phyloP scores from a whole-genome alignment of 768 basidiomycete genomes.

The Collybia mongolica region DNA sequence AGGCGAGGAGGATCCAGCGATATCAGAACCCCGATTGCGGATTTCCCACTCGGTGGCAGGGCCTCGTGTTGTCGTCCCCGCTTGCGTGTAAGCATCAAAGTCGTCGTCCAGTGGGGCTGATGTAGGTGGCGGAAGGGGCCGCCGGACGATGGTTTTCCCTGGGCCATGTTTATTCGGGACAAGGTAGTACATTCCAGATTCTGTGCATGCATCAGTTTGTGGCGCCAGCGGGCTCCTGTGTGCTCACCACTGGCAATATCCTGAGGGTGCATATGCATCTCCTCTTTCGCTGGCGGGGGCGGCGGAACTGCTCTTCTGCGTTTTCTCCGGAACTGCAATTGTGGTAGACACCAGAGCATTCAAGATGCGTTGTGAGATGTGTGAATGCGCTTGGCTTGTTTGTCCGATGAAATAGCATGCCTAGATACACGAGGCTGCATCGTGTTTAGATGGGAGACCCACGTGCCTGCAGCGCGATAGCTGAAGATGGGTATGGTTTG shows the following conservation, averaged over 20 bases:
- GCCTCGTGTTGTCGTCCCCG: conserved; percentile 23
- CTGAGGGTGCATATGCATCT: conserved; percentile 13
- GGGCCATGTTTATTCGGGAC: conserved; percentile 36
- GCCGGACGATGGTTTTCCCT: conserved; percentile 33
- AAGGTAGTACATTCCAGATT: conserved; percentile 35
- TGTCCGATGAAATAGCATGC: conserved; percentile 17
- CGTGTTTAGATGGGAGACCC: conserved; percentile 28
- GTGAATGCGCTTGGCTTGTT: conserved; percentile 10
- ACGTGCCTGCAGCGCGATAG: conserved; percentile 19
- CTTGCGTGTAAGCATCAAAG: conserved; percentile 35
- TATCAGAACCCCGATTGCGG: conserved; percentile 10
- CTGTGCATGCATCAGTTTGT: conserved; percentile 16
- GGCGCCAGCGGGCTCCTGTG: not conserved
- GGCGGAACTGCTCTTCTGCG: conserved; percentile 2
- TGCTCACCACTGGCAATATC: conserved; percentile 13
- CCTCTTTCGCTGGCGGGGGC: conserved; percentile 5
- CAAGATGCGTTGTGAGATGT: conserved; percentile 19
- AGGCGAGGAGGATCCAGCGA: conserved; percentile 24
- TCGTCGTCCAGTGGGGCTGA: conserved; percentile 38
- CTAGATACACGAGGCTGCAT: conserved; percentile 37
- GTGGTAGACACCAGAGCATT: conserved; percentile 32
- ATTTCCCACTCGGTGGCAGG: conserved; percentile 19
- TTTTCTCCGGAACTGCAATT: conserved; percentile 14
- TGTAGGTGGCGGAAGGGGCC: conserved; percentile 36
- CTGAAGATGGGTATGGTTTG: not conserved